Percentiles rank a stretch among this genome's conserved stretches.
phyloP scores from a whole-genome alignment of 2,329 filamentous ascomycete genomes.

The Blastomyces emzantsi region DNA sequence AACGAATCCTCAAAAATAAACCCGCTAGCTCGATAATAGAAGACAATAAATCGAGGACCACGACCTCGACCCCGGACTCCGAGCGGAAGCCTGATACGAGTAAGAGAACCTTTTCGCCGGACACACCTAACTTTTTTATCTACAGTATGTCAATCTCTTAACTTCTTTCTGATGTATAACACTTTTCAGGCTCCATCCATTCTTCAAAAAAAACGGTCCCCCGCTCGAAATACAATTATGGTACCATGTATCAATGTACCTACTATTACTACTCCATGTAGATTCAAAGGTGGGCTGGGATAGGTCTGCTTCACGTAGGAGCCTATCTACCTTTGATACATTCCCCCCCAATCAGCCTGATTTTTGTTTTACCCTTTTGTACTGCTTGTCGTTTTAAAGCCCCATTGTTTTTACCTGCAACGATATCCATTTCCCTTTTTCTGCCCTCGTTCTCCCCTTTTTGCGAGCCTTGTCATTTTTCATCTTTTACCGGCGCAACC shows the following conservation, averaged over 20 bases:
- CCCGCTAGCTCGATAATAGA: background rate
- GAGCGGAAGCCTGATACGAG: slow-evolving; percentile 4
- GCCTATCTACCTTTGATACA: background rate
- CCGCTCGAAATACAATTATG: background rate
- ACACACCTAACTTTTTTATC: background rate
- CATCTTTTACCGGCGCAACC: background rate
- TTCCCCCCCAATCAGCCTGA: background rate
- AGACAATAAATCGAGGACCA: slow-evolving; percentile 2
- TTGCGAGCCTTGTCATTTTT: slow-evolving; percentile 9
- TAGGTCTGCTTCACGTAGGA: background rate
- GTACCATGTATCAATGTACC: background rate
- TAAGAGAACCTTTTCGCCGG: slow-evolving; percentile 2
- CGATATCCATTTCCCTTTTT: background rate
- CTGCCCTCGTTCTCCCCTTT: background rate
- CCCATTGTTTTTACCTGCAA: background rate
- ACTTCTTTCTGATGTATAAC: background rate
- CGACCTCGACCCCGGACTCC: background rate
- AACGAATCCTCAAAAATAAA: slow-evolving; percentile 5
- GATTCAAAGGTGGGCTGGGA: background rate
- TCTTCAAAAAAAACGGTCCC: background rate
- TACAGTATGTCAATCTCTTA: slow-evolving; percentile 1
- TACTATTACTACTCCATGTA: slow-evolving; percentile 7
- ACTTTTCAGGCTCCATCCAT: slow-evolving; percentile 2
- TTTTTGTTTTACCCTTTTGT: background rate
- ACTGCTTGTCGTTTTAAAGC: background rate